Base-by-base conservation (phyloP, 139 green algal species). In the Chlorella sp. region DNA sequence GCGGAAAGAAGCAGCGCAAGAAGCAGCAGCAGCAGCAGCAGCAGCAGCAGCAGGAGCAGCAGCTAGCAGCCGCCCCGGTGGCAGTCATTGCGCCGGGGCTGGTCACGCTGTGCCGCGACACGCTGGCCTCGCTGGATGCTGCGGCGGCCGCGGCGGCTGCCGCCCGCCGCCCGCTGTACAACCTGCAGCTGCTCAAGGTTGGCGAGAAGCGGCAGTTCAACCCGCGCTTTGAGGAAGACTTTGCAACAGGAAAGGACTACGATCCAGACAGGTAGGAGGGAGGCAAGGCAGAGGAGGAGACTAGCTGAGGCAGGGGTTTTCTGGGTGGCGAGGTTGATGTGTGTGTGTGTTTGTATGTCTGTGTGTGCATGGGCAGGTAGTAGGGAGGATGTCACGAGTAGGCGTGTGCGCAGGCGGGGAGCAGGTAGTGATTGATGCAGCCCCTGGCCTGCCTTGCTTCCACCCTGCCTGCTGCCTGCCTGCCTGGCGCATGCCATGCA, bases 151-250 rank as follows among this genome's bases (percentile, higher is more conserved):
- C 89, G 90, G 85, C 42, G 76, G 80, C 71, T 32, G 64, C 40
- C 34, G 81, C 91, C 11, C 82, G 84, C 34, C 90, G 68, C 88
- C 91, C 91, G 48, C 66, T 94, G 75, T 57, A 66, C 36, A 69
- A 90, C 14, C 83, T 87, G 19, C 37, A 85, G 14, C 88, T 94
- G 53, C 48, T 83, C 69, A 87, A 91, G 48, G 60, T 95, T 90
- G 88, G 92, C 68, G 92, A 95, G 69, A 89, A 53, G n/a, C 64
- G 34, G 78, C 88, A 92, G 86, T 93, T 77, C 94, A 99, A 98
- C 91, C 98, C 98, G 0, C 92, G 95, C 39, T 99, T 97, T 85
- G 97, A 99, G 94, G 96, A 98, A 37, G 94, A 97, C 85, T 98
- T 92, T 89, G 92, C 87, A 2, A 64, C 87, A 0, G 93, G 93